Conservation (phyloP, 495 filamentous ascomycete genomes). For the Daldinia loculata region DNA sequence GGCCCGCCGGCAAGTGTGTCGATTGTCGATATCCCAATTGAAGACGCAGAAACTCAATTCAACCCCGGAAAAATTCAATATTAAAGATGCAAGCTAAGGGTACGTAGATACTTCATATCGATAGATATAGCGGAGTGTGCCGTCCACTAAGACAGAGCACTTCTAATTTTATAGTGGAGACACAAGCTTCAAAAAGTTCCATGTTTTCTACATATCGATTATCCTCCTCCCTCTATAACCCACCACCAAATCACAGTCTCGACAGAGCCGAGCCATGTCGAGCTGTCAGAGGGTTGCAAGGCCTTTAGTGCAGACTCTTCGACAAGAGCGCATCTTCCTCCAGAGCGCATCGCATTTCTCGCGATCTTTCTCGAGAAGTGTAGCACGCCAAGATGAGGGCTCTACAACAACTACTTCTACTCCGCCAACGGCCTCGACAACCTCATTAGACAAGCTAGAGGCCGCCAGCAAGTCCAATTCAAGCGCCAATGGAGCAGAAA, state of each 20-base stretch:
- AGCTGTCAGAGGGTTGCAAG: conserved; percentile 73
- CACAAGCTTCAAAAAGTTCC: conserved; percentile 35
- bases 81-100: conserved; percentile 14
- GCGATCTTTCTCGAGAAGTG: conserved; percentile 58
- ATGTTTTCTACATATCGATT: conserved; percentile 15
- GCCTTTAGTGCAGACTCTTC: conserved; percentile 71
- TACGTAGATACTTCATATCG: conserved; percentile 31
- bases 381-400: conserved; percentile 52
- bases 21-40: conserved; percentile 20
- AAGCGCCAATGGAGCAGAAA: neutral
- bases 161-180: conserved; percentile 21
- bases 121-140: conserved; percentile 1
- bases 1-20: neutral
- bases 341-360: conserved; percentile 47
- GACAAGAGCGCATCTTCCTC: conserved; percentile 51
- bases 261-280: conserved; percentile 62
- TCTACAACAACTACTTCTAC: conserved; percentile 44
- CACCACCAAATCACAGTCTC: conserved; percentile 7
- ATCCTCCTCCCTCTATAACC: neutral
- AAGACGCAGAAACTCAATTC: conserved; percentile 25
- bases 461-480: conserved; percentile 7
- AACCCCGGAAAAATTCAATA: conserved; percentile 45
- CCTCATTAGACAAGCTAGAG: conserved; percentile 10
- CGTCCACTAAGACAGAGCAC: conserved; percentile 10
- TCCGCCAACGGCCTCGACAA: conserved; percentile 21